Percentiles rank a stretch among this genome's conserved stretches.
Evolutionary conservation across 345 rosid genomes (phyloP).

Genomic region (Corchorus olitorius): DNA sequence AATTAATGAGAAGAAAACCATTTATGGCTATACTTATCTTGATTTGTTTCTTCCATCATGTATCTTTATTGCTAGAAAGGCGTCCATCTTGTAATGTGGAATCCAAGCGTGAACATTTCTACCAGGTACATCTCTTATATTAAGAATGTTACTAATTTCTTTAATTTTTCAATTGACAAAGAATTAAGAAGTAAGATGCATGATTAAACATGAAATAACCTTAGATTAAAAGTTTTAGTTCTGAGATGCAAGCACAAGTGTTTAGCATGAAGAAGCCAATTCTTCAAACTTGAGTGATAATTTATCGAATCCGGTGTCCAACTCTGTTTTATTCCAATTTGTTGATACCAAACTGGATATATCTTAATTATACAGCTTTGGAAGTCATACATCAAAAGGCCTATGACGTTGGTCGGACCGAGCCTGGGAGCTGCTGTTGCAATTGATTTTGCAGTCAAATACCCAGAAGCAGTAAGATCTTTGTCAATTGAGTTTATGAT

Average conservation of each 20-base stretch:
- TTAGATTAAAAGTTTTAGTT: not conserved
- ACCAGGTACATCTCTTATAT: slow-evolving; percentile 50
- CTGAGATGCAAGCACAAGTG: not conserved
- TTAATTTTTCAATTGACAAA: not conserved
- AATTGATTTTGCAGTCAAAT: slow-evolving; percentile 70
- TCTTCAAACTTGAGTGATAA: not conserved
- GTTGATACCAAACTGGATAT: slow-evolving; percentile 15
- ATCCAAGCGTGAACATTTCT: slow-evolving; percentile 76
- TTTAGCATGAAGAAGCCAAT: not conserved
- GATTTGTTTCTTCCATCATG: not conserved
- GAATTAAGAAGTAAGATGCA: not conserved
- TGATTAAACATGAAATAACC: not conserved
- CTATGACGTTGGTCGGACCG: slow-evolving; percentile 85
- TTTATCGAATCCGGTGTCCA: not conserved
- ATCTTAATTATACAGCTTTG: slow-evolving; percentile 52
- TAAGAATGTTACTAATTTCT: not conserved
- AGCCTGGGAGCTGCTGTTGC: slow-evolving; percentile 98
- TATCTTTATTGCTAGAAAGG: slow-evolving; percentile 39
- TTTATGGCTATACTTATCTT: not conserved
- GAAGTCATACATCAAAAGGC: slow-evolving; percentile 77
- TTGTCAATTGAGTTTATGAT: slow-evolving; percentile 11
- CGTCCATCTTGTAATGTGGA: slow-evolving; percentile 66
- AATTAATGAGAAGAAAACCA: not conserved
- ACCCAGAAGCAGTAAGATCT: slow-evolving; percentile 82
- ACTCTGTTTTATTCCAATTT: not conserved